Percentiles rank a stretch among this genome's conserved stretches.
Evolutionary conservation across 495 filamentous ascomycete genomes (phyloP).

Genomic region (Penicillium cinerascens): DNA sequence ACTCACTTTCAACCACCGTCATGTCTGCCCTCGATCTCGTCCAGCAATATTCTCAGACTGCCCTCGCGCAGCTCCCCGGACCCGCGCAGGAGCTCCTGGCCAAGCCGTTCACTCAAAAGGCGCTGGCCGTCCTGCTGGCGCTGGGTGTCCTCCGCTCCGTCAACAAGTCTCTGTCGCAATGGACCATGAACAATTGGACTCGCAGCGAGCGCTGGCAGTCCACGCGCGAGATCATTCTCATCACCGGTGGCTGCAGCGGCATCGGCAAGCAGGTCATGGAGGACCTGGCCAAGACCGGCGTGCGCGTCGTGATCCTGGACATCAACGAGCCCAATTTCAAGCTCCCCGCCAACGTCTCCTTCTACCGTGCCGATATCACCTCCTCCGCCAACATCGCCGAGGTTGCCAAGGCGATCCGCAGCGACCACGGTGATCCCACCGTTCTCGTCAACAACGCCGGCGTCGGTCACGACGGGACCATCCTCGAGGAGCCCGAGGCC

Average conservation of each 20-base stretch:
- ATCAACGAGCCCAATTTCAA: conserved; percentile 35
- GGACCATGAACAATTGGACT: conserved; percentile 49
- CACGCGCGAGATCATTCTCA: conserved; percentile 50
- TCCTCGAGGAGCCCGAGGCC: conserved; percentile 46
- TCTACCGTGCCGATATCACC: conserved; percentile 54
- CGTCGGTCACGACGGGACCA: conserved; percentile 41
- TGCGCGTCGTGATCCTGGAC: conserved; percentile 52
- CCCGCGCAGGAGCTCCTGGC: conserved; percentile 24
- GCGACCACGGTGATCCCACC: conserved; percentile 45
- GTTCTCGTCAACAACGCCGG: conserved; percentile 64
- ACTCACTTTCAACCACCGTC: background rate
- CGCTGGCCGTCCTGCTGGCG: conserved; percentile 24
- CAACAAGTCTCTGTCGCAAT: conserved; percentile 39
- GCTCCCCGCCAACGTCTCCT: conserved; percentile 38
- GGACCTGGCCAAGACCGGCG: conserved; percentile 42
- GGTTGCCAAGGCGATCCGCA: conserved; percentile 44
- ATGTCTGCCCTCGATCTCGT: conserved; percentile 29
- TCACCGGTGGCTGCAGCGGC: conserved; percentile 57
- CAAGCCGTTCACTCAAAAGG: conserved; percentile 31
- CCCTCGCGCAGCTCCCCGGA: conserved; percentile 27
- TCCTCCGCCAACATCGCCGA: conserved; percentile 40
- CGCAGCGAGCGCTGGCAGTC: conserved; percentile 38
- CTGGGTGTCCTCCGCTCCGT: conserved; percentile 38
- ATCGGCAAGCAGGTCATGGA: conserved; percentile 52
- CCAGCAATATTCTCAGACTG: conserved; percentile 29